Percentiles rank a stretch among this genome's conserved stretches.
phyloP scores from a whole-genome alignment of 371 early-diverging fungal genomes.

The Mucor plumbeus region DNA sequence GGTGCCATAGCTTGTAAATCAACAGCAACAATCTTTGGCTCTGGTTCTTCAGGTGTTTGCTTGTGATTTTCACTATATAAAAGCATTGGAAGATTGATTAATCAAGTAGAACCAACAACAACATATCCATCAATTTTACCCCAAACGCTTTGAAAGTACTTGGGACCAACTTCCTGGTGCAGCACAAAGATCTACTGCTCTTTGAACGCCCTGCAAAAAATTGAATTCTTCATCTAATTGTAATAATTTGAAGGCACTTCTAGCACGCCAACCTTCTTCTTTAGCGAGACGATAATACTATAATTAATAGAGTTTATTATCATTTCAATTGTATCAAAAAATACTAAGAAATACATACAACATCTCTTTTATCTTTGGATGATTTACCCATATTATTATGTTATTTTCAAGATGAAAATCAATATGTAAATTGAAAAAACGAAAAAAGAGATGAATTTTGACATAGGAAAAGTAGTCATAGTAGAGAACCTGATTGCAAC shows the following conservation, averaged over 20 bases:
- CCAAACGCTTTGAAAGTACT: constrained; percentile 79
- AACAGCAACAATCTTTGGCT: constrained; percentile 93
- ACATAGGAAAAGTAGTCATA: constrained; percentile 10
- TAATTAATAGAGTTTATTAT: neutral
- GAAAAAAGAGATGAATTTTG: neutral
- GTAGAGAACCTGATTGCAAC: neutral
- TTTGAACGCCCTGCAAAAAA: constrained; percentile 87
- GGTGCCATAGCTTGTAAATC: constrained; percentile 99
- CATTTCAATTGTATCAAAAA: neutral
- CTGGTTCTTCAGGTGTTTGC: constrained; percentile 56
- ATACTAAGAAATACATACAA: constrained; percentile 41
- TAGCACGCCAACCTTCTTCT: constrained; percentile 96
- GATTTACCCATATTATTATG: constrained; percentile 74
- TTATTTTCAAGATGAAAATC: neutral
- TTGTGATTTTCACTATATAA: constrained; percentile 59
- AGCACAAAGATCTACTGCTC: constrained; percentile 98
- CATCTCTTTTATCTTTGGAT: constrained; percentile 95
- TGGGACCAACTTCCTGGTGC: constrained; percentile 99
- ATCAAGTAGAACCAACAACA: neutral
- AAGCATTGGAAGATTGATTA: neutral
- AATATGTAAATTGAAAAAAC: neutral
- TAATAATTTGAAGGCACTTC: constrained; percentile 98
- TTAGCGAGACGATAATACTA: constrained; percentile 95
- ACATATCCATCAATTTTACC: neutral
- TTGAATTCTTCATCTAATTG: constrained; percentile 67